Evolutionary conservation across 257 asterid genomes (phyloP), one percentile per base, ranked within the genome.

Genomic region (Gentiana straminea): DNA sequence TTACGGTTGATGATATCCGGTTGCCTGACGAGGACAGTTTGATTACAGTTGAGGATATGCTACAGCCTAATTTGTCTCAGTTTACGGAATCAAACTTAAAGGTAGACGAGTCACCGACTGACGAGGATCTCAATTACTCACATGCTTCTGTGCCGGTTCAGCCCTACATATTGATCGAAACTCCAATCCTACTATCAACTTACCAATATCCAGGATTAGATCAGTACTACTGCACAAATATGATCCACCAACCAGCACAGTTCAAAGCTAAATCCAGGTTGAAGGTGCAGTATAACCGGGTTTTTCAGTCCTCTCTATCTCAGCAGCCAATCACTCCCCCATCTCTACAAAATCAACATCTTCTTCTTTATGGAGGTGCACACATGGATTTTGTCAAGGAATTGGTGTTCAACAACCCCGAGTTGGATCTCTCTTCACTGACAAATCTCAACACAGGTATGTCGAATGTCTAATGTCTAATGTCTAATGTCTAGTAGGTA

Each of bases 21-120:
- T 71, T 72, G 62, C 81, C 83, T 6, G 78, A 74, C 57, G 83
- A 77, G 63, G 68, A 77, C 61, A 59, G 64, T 69, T 64, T 77
- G 38, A 71, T 74, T 52, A 35, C 68, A 3, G 50, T 68, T 57
- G 62, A 68, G 15, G 67, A 77, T 55, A 49, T 61, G 61, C 10
- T 60, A 62, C 62, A 36, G 52, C 63, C 75, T 58, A 6, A 60
- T 36, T 53, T 41, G 41, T 61, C 62, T 49, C 66, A 50, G 61
- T 53, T 49, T 35, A 7, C 43, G 13, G 56, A n/a, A n/a, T 49
- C 64, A 8, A 32, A 10, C 46, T 24, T 24, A 24, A 24, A 24
- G 24, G 47, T 39, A 59, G 54, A 53, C 47, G 61, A 56, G 38
- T 47, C 60, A 53, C 34, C 8, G 56, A 43, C 47, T 65, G 59